Evolutionary conservation across 1,284 basidiomycete species (phyloP).

Genomic region (Puccinia triticina): DNA sequence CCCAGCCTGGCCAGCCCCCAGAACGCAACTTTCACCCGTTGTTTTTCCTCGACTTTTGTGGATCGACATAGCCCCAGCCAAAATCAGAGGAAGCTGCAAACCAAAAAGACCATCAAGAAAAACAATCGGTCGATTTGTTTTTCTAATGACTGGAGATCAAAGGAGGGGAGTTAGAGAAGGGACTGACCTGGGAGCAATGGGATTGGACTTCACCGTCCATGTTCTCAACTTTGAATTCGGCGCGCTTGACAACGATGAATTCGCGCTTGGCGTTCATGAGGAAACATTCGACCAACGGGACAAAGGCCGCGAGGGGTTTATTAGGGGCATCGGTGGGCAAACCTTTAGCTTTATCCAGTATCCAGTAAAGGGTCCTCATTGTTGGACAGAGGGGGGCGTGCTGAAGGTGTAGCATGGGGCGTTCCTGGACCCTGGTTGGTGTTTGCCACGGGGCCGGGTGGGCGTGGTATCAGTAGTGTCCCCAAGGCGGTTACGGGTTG

Average conservation of each 20-base stretch:
- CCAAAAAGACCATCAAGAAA: no score
- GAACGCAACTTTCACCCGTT: constrained; percentile 53
- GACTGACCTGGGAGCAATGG: constrained; percentile 22
- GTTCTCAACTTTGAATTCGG: constrained; percentile 47
- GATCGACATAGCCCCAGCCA: constrained; percentile 53
- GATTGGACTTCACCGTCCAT: constrained; percentile 45
- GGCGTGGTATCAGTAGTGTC: no score
- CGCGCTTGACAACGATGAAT: constrained; percentile 29
- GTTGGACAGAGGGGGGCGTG: no score
- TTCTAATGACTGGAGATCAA: neutral
- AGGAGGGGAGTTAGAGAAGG: neutral
- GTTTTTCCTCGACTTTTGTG: constrained; percentile 53
- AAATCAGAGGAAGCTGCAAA: constrained; percentile 52
- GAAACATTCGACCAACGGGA: constrained; percentile 44
- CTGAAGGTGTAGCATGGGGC: no score
- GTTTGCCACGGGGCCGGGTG: no score
- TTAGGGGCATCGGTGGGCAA: neutral
- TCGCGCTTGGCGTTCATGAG: constrained; percentile 39
- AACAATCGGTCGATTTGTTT: no score
- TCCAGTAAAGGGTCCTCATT: no score
- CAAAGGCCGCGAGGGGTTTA: neutral
- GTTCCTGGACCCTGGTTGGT: no score
- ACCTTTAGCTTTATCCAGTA: neutral
- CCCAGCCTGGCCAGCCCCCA: no score
- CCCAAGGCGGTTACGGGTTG: no score